Evolutionary conservation across 805 yeast species (phyloP), one percentile per base, ranked within the genome.

Genomic region (Metschnikowia lachancei): DNA sequence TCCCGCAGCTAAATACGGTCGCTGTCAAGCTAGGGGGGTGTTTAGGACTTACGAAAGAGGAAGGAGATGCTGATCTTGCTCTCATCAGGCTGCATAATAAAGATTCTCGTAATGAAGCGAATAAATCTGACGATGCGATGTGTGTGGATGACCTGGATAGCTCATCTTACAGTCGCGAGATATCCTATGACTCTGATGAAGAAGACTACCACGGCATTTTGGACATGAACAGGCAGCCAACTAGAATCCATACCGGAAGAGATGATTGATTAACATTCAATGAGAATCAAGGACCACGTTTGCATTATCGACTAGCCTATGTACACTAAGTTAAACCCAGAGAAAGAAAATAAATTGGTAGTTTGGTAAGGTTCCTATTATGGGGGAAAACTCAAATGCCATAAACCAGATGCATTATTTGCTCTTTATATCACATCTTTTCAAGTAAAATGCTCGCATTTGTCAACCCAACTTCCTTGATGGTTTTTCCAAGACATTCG

Each of bases 361-460:
- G 16, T 10, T n/a, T 31, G 10, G 18, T 31, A 31, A 31, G 16
- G 34, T 31, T 13, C 34, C 34, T n/a, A n/a, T n/a, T n/a, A 31
- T 31, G 16, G 4, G 18, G 8, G 11, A 17, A 4, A 16, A 17
- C 22, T 17, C 36, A 17, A 13, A 4, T 18, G 10, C 22, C 20
- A 17, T 7, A 33, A 33, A 33, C 8, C 20, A 33, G 14, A 13
- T 7, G 22, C 36, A 33, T 18, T 14, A 4, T 12, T 39, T 13
- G 6, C 6, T 22, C 24, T 13, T 13, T 19, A 11, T 17, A 14
- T 35, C 33, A 44, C 28, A 35, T 40, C 37, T 47, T 54, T 52
- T 91, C 97, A 29, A 90, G 71, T 39, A 88, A 65, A 6, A 91
- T 66, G 39, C 92, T 83, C 33, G 97, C 89, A 64, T 90, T 94